Base-by-base conservation (phyloP, 805 yeast genomes). In the Ogataea naganishii region DNA sequence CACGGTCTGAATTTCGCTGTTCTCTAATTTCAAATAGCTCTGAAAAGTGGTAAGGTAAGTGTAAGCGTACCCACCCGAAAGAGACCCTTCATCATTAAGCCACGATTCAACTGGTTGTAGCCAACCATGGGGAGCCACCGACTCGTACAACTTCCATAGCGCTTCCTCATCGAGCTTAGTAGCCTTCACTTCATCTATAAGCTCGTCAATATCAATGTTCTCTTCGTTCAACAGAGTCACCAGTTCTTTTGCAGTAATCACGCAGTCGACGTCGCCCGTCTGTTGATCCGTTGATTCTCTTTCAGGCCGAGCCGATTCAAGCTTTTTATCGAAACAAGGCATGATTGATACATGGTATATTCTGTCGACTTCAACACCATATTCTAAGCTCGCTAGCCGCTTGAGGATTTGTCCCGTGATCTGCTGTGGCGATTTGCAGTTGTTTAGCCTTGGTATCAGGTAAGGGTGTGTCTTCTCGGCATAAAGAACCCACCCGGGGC, bases 241-340 rank as follows among this genome's bases (percentile, higher is more conserved):
- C 22, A 92, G 56, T 49, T 92, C 98, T 42, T 75, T 78, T 9
- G 97, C 86, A 0, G 98, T 92, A 14, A 92, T 69, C 3, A 92
- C 98, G 59, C 96, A 83, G 51, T 92, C 96, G 9, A 92, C 96
- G 46, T 85, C 95, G 9, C 49, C 51, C 5, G 31, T 29, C 7
- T 37, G 47, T 5, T 41, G 53, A 3, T 38, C 46, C 13, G n/a
- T n/a, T n/a, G n/a, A n/a, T n/a, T 56, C 63, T 30, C 65, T 59
- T 40, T 84, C 95, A 0, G 82, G 78, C 37, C 97, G 66, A 4
- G 95, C 86, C 17, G 96, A 92, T 58, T 92, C 98, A 24, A 88
- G 66, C 53, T 92, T 92, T 58, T 92, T 92, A 53, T 92, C 98
- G 52, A 92, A 92, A 46, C 97, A 89, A 2, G 98, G 97, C 97